These are phyloP conservation scores for Gloeostereum incarnatum DNA, from an alignment of 768 basidiomycete species.

Conservation along the genomic window DNA sequence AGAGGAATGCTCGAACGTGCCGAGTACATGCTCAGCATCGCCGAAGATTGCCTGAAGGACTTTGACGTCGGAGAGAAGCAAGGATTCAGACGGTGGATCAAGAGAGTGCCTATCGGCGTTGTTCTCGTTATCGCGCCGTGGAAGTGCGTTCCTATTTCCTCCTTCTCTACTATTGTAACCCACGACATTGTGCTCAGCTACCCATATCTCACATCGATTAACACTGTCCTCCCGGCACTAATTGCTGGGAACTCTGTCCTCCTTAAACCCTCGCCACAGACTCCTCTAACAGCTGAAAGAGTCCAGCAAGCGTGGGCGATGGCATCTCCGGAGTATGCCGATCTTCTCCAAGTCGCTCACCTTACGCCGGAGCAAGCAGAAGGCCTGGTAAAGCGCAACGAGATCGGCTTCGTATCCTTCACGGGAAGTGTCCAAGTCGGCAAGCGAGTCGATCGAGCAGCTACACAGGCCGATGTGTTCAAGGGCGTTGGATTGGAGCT, in stretches of 20 bases:
- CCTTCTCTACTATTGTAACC: neutral
- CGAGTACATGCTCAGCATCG: conserved; percentile 79
- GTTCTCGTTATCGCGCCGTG: conserved; percentile 85
- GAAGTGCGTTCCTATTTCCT: conserved; percentile 53
- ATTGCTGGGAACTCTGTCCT: conserved; percentile 87
- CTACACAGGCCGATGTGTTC: conserved; percentile 58
- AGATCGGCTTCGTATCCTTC: conserved; percentile 79
- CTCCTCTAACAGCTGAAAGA: conserved; percentile 81
- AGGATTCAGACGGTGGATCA: conserved; percentile 78
- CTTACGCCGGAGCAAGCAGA: conserved; percentile 54
- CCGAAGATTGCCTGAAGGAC: conserved; percentile 63
- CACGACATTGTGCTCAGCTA: conserved; percentile 37
- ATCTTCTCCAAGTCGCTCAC: conserved; percentile 70
- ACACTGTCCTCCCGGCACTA: conserved; percentile 86
- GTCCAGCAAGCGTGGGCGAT: conserved; percentile 57
- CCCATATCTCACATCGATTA: conserved; percentile 86
- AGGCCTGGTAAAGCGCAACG: conserved; percentile 51
- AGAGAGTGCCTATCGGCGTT: conserved; percentile 78
- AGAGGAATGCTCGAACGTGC: conserved; percentile 76
- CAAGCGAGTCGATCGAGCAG: conserved; percentile 60
- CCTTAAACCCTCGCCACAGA: conserved; percentile 95
- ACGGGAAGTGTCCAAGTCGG: conserved; percentile 83
- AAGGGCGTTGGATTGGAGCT: conserved; percentile 90
- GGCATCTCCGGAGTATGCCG: conserved; percentile 74
- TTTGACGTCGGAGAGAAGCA: conserved; percentile 74